A percentile compares a stretch with the other conserved stretches of the same genome.
phyloP scores from a whole-genome alignment of 176 grass and related monocot species.

The Oryza meyeriana region DNA sequence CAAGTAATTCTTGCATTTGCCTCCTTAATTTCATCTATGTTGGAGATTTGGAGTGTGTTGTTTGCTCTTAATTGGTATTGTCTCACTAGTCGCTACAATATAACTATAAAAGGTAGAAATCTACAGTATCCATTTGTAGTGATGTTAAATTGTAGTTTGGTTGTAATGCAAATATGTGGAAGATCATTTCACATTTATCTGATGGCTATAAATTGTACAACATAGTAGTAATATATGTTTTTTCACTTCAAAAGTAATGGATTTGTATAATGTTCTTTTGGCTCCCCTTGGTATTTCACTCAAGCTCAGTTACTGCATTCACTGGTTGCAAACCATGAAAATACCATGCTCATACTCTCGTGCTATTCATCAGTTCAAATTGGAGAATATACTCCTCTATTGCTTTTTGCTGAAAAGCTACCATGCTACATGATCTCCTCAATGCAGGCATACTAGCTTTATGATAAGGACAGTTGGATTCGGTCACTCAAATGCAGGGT shows the following conservation, averaged over 20 bases:
- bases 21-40: neutral
- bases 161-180: neutral
- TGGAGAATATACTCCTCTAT: neutral
- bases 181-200: neutral
- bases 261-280: too few species aligned
- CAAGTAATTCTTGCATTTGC: neutral
- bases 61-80: neutral
- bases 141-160: neutral
- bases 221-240: too few species aligned
- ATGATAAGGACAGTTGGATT: neutral
- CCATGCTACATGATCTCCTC: neutral
- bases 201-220: neutral
- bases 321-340: neutral
- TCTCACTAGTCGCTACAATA: neutral
- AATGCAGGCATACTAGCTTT: neutral
- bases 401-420: neutral
- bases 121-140: neutral
- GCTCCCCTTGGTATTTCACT: too few species aligned
- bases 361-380: neutral
- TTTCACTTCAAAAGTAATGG: too few species aligned
- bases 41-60: neutral
- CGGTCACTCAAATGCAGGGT: neutral
- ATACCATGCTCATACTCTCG: neutral
- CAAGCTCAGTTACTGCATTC: too few species aligned
- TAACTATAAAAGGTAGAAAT: neutral